Evolutionary conservation across 148 eudicot genomes (phyloP).

Genomic region (Polygonum maritimum): DNA sequence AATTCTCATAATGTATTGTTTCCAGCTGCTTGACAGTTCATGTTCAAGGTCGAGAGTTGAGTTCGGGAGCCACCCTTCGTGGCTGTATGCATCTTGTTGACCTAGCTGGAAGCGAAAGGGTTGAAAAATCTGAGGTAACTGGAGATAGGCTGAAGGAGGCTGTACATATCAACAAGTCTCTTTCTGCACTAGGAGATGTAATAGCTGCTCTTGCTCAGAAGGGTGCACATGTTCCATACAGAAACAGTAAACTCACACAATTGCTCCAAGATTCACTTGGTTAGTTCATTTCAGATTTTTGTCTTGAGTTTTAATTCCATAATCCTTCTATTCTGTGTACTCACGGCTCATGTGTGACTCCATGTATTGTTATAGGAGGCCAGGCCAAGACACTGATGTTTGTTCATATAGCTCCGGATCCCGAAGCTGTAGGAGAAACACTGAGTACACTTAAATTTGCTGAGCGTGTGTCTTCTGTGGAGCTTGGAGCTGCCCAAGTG

Average conservation of each 20-base stretch:
- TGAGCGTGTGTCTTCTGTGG: slow-evolving; percentile 11
- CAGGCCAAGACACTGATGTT: slow-evolving; percentile 17
- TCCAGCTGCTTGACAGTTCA: slow-evolving; percentile 89
- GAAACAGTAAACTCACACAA: slow-evolving; percentile 85
- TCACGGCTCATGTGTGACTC: not conserved
- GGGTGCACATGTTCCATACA: slow-evolving; percentile 69
- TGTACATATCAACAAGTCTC: slow-evolving; percentile 75
- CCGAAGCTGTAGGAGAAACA: slow-evolving; percentile 13
- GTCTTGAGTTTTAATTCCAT: not conserved
- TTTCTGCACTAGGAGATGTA: slow-evolving; percentile 89
- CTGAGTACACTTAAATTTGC: slow-evolving; percentile 14
- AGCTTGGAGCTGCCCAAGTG: slow-evolving; percentile 16
- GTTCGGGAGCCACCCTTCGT: slow-evolving; percentile 55
- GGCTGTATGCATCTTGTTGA: slow-evolving; percentile 95
- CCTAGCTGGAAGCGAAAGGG: slow-evolving; percentile 94
- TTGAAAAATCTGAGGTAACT: slow-evolving; percentile 63
- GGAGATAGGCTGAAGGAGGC: slow-evolving; percentile 93
- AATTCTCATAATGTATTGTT: slow-evolving; percentile 4
- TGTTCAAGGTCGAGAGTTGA: slow-evolving; percentile 74
- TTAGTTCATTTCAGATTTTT: slow-evolving; percentile 16
- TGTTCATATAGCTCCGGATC: slow-evolving; percentile 15
- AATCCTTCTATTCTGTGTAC: not conserved
- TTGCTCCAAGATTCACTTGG: slow-evolving; percentile 92
- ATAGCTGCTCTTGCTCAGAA: slow-evolving; percentile 72
- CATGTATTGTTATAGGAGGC: slow-evolving; percentile 2